These are phyloP conservation scores for Zizania latifolia DNA, from an alignment of 176 grass and related monocot species.

Conservation along the genomic window DNA sequence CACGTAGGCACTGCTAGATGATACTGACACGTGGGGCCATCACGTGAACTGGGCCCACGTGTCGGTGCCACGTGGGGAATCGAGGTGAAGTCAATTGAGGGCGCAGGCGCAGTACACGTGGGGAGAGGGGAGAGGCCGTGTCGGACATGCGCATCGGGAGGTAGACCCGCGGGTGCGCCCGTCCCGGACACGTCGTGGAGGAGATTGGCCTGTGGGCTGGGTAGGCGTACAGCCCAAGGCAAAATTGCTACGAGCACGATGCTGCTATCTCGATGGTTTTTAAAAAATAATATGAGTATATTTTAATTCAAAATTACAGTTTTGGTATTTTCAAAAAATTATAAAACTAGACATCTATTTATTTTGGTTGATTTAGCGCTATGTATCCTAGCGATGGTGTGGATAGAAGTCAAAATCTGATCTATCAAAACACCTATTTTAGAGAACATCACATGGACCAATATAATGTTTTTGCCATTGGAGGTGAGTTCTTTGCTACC, in stretches of 20 bases:
- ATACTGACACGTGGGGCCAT: background rate
- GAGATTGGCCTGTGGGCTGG: background rate
- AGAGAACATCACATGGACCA: no score
- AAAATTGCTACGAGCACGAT: constrained; percentile 9
- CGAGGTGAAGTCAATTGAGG: background rate
- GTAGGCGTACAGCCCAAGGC: background rate
- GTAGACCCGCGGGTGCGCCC: constrained; percentile 20
- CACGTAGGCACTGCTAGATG: background rate
- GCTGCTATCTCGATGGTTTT: no score
- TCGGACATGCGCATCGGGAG: constrained; percentile 36
- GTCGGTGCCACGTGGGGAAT: background rate
- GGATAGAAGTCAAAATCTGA: no score
- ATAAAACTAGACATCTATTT: no score
- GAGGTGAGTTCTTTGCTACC: no score
- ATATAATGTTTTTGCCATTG: no score
- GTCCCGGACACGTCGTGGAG: constrained; percentile 45
- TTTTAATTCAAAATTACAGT: no score
- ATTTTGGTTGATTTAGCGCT: no score
- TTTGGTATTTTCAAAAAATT: no score
- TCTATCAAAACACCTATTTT: no score
- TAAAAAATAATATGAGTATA: no score
- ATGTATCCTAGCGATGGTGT: no score
- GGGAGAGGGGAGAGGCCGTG: constrained; percentile 12
- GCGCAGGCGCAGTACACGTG: constrained; percentile 60
- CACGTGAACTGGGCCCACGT: background rate